phyloP scores from a whole-genome alignment of 306 rosid species.

The Morella rubra region DNA sequence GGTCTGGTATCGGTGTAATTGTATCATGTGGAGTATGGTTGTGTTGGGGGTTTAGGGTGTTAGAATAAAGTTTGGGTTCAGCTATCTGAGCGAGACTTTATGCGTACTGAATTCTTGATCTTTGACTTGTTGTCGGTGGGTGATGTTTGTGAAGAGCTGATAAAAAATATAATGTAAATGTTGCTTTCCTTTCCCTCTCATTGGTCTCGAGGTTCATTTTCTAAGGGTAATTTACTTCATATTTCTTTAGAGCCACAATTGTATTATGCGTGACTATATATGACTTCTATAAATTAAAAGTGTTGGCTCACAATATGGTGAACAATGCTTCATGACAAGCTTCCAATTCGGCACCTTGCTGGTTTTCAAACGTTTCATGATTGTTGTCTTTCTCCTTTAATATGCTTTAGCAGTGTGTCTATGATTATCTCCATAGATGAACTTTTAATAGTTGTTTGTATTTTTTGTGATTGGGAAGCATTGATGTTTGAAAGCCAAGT shows the following conservation, averaged over 20 bases:
- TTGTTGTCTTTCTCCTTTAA: background rate
- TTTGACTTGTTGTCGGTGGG: background rate
- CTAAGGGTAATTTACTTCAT: background rate
- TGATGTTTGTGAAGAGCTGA: background rate
- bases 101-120: background rate
- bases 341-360: background rate
- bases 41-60: background rate
- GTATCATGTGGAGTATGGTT: background rate
- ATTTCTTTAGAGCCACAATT: background rate
- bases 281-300: background rate
- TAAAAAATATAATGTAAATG: too few species aligned
- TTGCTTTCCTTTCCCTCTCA: background rate
- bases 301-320: too few species aligned
- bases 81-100: too few species aligned
- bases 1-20: background rate
- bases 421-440: too few species aligned
- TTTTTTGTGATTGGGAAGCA: too few species aligned
- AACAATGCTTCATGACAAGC: background rate
- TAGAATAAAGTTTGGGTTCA: background rate
- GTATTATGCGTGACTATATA: background rate
- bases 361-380: too few species aligned
- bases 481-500: too few species aligned
- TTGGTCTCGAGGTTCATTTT: background rate
- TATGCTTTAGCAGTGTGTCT: background rate
- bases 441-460: too few species aligned